Evolutionary conservation across 345 rosid genomes (phyloP).

Genomic region (Balakata baccata): DNA sequence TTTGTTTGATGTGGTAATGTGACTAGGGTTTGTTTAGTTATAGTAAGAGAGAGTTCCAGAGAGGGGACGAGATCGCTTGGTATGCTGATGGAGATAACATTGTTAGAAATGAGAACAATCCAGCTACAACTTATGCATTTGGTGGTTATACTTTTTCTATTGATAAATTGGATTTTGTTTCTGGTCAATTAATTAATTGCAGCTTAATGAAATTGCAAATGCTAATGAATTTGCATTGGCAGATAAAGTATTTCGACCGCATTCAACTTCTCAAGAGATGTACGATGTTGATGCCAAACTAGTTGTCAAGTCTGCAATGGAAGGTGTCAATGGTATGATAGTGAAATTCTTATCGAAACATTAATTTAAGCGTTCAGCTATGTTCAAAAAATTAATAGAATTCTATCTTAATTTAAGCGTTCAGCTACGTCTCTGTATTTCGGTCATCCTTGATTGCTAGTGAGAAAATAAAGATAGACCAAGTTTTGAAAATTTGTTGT

Average conservation of each 20-base stretch:
- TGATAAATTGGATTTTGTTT: not conserved
- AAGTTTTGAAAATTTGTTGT: not conserved
- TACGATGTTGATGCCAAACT: slow-evolving; percentile 95
- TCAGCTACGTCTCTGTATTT: not conserved
- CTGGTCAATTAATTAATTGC: not conserved
- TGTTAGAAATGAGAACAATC: slow-evolving; percentile 85
- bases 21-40: slow-evolving; percentile 27
- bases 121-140: slow-evolving; percentile 81
- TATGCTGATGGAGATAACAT: slow-evolving; percentile 89
- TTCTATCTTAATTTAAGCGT: too few relatives aligned
- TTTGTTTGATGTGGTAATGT: slow-evolving; percentile 9
- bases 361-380: too few relatives aligned
- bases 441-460: not conserved
- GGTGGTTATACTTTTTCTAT: slow-evolving; percentile 42
- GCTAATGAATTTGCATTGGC: slow-evolving; percentile 18
- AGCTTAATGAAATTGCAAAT: not conserved
- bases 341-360: not conserved
- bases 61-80: slow-evolving; percentile 98
- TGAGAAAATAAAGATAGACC: not conserved
- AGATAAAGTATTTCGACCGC: slow-evolving; percentile 92
- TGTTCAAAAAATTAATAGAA: too few relatives aligned
- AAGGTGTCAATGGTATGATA: slow-evolving; percentile 91
- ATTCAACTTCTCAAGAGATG: slow-evolving; percentile 66
- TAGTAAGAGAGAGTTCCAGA: slow-evolving; percentile 89
- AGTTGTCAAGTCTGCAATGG: slow-evolving; percentile 96